Evolutionary conservation across 441 rosid genomes (phyloP), one percentile per base, ranked within the genome.

Genomic region (Sinapis alba): DNA sequence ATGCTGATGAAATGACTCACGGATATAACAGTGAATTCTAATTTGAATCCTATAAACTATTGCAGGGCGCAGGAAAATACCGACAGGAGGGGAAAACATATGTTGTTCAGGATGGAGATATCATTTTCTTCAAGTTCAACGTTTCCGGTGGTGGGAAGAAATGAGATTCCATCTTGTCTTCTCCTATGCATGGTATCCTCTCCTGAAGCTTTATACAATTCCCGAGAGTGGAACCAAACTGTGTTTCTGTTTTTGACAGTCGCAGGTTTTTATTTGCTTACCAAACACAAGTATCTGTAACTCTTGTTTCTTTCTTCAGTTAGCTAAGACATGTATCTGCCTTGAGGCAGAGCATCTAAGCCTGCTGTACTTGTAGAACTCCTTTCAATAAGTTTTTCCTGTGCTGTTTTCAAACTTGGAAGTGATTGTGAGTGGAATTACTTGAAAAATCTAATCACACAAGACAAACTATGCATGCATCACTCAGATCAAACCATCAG

Each of bases 71-170:
- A 21, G 99, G 99, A 32, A 96, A 93, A 82, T 96, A 93, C 74
- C 84, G 80, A 71, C 99, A 96, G 81, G 98, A 91, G 75, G 99
- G 99, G 50, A 96, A 96, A 83, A 93, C 97, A 0, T 95, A 95
- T 62, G 83, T 91, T 53, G 99, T 96, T 34, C 98, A 91, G 76
- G 99, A 95, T 19, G 98, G 95, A 57, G 99, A 95, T 84, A 23
- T 93, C 23, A 93, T 95, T 78, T 96, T 90, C 83, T 96, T 96
- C 89, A 96, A 96, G 90, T 96, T 96, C 79, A 96, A 96, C 61
- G 98, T 93, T 51, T 91, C 96, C 0, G 91, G 98, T 13, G 98
- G 97, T 50, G 98, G 97, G 41, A 96, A 96, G 91, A 96, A 96
- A 84, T 96, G 89, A 93, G 82, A 56, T 59, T 0, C 6, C 30